phyloP scores from a whole-genome alignment of 768 basidiomycete genomes.

The Termitomyces sp. region DNA sequence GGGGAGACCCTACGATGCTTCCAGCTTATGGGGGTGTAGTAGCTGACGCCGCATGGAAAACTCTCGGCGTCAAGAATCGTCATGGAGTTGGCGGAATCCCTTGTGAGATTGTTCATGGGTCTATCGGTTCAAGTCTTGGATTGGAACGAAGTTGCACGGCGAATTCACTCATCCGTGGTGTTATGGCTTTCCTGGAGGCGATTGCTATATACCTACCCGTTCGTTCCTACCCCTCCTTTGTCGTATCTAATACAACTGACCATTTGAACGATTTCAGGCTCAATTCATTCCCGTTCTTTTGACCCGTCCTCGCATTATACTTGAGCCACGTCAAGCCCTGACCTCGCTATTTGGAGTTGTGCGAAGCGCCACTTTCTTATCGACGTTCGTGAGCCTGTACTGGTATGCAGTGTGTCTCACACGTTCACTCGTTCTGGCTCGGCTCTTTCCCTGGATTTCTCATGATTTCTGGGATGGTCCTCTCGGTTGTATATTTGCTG shows the following conservation, averaged over 20 bases:
- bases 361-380: slow-evolving; percentile 68
- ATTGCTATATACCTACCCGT: slow-evolving; percentile 70
- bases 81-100: slow-evolving; percentile 63
- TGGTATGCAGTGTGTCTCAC: slow-evolving; percentile 69
- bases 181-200: slow-evolving; percentile 57
- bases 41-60: slow-evolving; percentile 51
- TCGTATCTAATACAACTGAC: background rate
- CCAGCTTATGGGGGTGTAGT: slow-evolving; percentile 57
- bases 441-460: slow-evolving; percentile 58
- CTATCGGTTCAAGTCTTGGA: slow-evolving; percentile 40
- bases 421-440: slow-evolving; percentile 60
- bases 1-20: slow-evolving; percentile 57
- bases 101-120: slow-evolving; percentile 68
- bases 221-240: slow-evolving; percentile 19
- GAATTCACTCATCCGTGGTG: slow-evolving; percentile 50
- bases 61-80: slow-evolving; percentile 47
- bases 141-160: slow-evolving; percentile 52
- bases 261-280: slow-evolving; percentile 36
- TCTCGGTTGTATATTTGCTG: slow-evolving; percentile 58
- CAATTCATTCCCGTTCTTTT: slow-evolving; percentile 66
- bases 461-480: slow-evolving; percentile 82
- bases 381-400: slow-evolving; percentile 64
- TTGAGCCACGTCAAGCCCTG: slow-evolving; percentile 37
- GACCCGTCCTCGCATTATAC: slow-evolving; percentile 48
- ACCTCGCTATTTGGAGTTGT: slow-evolving; percentile 43